Percentiles rank a stretch among this genome's conserved stretches.
These are phyloP conservation scores for Exophiala spinifera DNA, from an alignment of 2,329 filamentous ascomycete species.

Conservation along the genomic window DNA sequence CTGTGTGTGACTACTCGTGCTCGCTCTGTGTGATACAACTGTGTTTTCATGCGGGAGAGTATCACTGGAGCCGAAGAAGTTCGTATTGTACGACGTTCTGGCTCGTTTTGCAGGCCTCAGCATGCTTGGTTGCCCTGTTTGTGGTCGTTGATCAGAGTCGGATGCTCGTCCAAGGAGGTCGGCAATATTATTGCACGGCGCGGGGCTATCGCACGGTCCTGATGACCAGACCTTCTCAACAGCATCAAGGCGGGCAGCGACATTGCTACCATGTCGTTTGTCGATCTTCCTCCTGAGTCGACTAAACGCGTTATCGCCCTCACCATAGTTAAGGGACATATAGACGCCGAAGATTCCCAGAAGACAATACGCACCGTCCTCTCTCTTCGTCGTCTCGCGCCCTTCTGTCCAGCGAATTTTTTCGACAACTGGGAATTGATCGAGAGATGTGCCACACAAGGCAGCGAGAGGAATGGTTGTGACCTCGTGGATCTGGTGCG, in stretches of 20 bases:
- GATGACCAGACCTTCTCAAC: constrained; percentile 5
- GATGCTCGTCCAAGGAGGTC: too few species aligned
- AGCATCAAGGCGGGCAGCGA: constrained; percentile 5
- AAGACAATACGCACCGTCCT: constrained; percentile 34
- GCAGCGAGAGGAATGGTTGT: neutral
- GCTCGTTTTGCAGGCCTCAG: constrained; percentile 10
- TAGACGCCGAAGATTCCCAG: constrained; percentile 31
- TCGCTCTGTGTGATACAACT: too few species aligned
- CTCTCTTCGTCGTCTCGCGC: constrained; percentile 25
- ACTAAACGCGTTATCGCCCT: constrained; percentile 30
- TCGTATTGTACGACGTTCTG: constrained; percentile 9
- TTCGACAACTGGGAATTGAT: constrained; percentile 20
- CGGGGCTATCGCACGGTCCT: neutral
- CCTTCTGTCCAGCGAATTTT: constrained; percentile 26
- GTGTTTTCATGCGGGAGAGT: neutral
- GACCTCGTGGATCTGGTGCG: neutral
- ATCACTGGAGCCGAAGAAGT: neutral
- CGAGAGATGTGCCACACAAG: neutral
- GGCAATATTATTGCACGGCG: too few species aligned
- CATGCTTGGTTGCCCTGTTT: constrained; percentile 1
- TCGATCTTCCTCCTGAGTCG: constrained; percentile 31
- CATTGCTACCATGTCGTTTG: constrained; percentile 1
- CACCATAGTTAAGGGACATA: constrained; percentile 35
- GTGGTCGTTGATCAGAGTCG: neutral
- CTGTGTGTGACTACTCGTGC: too few species aligned